Conservation (phyloP, 2,329 filamentous ascomycete genomes). For the Epichloe glyceriae region DNA sequence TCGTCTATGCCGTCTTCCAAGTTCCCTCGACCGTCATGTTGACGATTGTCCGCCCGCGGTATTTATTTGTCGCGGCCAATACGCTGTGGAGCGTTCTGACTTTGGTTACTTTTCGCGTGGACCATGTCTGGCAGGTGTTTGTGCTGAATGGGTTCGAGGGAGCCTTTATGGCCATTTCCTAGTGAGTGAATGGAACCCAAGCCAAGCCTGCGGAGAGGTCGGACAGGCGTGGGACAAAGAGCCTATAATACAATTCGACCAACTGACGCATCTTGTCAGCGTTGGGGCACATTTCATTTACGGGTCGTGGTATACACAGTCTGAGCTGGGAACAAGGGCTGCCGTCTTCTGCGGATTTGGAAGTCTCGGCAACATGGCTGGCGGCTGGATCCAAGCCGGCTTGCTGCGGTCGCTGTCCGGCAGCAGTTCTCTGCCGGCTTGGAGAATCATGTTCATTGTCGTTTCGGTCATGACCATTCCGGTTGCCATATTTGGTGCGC, state of each 20-base stretch:
- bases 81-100: slow-evolving; percentile 30
- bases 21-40: slow-evolving; percentile 28
- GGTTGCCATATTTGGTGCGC: slow-evolving; percentile 24
- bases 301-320: slow-evolving; percentile 30
- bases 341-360: slow-evolving; percentile 29
- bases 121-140: slow-evolving; percentile 29
- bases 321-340: slow-evolving; percentile 27
- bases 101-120: slow-evolving; percentile 28
- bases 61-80: slow-evolving; percentile 29
- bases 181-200: slow-evolving; percentile 15
- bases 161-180: slow-evolving; percentile 29
- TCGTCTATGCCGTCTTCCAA: slow-evolving; percentile 30
- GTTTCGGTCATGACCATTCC: slow-evolving; percentile 24
- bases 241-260: not conserved
- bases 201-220: too few species aligned
- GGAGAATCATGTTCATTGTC: slow-evolving; percentile 31
- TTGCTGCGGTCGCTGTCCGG: slow-evolving; percentile 23
- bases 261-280: slow-evolving; percentile 8
- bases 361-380: slow-evolving; percentile 29
- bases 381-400: slow-evolving; percentile 31
- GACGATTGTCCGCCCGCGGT: slow-evolving; percentile 19
- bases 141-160: slow-evolving; percentile 31
- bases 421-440: slow-evolving; percentile 21
- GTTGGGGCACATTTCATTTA: slow-evolving; percentile 31
- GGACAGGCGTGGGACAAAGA: too few species aligned